phyloP scores from a whole-genome alignment of 768 basidiomycete species.

The Termitomyces sp. region DNA sequence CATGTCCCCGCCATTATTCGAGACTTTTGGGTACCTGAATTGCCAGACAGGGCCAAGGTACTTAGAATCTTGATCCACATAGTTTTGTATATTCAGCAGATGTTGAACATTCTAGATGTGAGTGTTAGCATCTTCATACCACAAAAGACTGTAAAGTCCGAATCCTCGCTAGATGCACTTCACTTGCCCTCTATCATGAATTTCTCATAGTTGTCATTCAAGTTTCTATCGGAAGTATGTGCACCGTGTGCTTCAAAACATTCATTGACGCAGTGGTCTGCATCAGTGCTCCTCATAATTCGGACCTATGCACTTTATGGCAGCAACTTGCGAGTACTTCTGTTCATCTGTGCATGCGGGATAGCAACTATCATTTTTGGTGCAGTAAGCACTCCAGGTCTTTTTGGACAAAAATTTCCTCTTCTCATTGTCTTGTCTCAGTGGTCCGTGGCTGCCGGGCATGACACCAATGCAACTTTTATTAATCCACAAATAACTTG shows the following conservation, averaged over 20 bases:
- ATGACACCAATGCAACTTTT: background rate
- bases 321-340: slow-evolving; percentile 22
- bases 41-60: slow-evolving; percentile 22
- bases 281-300: slow-evolving; percentile 31
- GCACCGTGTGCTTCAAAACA: background rate
- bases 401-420: background rate
- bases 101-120: background rate
- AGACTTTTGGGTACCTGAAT: slow-evolving; percentile 26
- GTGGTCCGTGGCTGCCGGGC: background rate
- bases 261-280: background rate
- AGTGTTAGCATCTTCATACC: background rate
- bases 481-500: background rate
- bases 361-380: slow-evolving; percentile 20
- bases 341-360: slow-evolving; percentile 20
- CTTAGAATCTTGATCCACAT: background rate
- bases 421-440: background rate
- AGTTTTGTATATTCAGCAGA: background rate
- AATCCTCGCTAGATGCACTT: slow-evolving; percentile 19
- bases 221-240: slow-evolving; percentile 31
- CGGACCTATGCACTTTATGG: slow-evolving; percentile 40
- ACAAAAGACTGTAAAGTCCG: background rate
- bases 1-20: slow-evolving; percentile 15
- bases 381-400: background rate
- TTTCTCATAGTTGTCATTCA: slow-evolving; percentile 30
- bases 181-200: slow-evolving; percentile 23